These are phyloP conservation scores for Phytophthora citrophthora DNA, from an alignment of 352 stramenopile genomes.

Conservation along the genomic window DNA sequence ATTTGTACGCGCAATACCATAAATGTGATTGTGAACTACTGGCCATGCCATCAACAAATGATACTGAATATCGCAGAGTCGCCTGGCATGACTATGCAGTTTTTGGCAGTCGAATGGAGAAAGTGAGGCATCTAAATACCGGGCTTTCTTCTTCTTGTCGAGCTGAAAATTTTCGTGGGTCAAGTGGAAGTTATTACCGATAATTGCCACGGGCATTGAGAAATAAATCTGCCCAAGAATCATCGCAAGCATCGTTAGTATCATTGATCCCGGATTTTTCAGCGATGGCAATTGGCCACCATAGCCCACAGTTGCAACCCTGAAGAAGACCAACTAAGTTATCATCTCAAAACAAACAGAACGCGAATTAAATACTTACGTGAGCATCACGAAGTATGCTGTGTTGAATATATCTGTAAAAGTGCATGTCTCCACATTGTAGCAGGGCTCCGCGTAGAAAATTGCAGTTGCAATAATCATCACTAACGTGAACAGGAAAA, in stretches of 20 bases:
- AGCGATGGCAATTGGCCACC: slow-evolving; percentile 68
- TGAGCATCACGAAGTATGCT: slow-evolving; percentile 86
- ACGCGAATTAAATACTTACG: slow-evolving; percentile 48
- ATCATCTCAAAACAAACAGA: background rate
- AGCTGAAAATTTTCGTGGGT: slow-evolving; percentile 70
- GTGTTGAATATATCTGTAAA: slow-evolving; percentile 89
- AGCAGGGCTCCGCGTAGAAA: slow-evolving; percentile 81
- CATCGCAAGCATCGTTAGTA: slow-evolving; percentile 70
- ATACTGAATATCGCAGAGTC: slow-evolving; percentile 69
- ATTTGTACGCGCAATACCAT: slow-evolving; percentile 35
- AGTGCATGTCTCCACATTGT: slow-evolving; percentile 73
- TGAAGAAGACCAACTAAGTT: slow-evolving; percentile 20
- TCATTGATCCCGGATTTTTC: slow-evolving; percentile 55
- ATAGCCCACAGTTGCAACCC: slow-evolving; percentile 80
- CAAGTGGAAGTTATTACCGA: slow-evolving; percentile 77
- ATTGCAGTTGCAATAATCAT: slow-evolving; percentile 79
- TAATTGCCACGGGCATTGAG: slow-evolving; percentile 78
- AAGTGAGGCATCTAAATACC: slow-evolving; percentile 56
- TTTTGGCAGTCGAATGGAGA: slow-evolving; percentile 57
- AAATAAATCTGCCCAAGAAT: slow-evolving; percentile 84
- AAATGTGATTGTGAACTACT: slow-evolving; percentile 51
- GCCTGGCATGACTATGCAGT: slow-evolving; percentile 51
- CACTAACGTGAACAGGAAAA: slow-evolving; percentile 79
- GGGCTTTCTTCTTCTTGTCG: slow-evolving; percentile 57
- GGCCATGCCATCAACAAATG: slow-evolving; percentile 59